Percentiles rank a stretch among this genome's conserved stretches.
phyloP scores from a whole-genome alignment of 352 stramenopile species.

The Phytophthora melonis region DNA sequence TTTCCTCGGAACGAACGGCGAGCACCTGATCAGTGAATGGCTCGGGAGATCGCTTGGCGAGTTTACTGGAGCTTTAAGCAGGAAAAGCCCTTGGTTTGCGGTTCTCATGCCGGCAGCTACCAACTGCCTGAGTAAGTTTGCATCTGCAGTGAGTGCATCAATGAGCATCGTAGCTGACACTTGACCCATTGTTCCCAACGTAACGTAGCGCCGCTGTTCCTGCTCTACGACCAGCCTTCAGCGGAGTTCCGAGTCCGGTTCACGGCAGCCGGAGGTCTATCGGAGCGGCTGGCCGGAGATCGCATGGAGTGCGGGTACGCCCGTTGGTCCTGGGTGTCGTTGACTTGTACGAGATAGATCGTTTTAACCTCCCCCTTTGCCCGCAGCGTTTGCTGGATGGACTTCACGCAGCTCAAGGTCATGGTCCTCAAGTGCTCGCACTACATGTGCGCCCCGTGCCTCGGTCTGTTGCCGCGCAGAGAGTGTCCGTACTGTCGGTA shows the following conservation, averaged over 20 bases:
- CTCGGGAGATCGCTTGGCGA: conserved; percentile 25
- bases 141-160: background rate
- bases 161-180: conserved; percentile 1
- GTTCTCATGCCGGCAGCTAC: conserved; percentile 23
- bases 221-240: conserved; percentile 27
- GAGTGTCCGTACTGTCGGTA: conserved; percentile 41
- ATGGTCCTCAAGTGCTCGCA: conserved; percentile 44
- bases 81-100: conserved; percentile 17
- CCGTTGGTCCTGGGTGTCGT: background rate
- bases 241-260: conserved; percentile 24
- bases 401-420: conserved; percentile 24
- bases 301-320: conserved; percentile 43
- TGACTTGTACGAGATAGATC: background rate
- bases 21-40: conserved; percentile 39
- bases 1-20: conserved; percentile 28
- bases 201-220: conserved; percentile 16
- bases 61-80: conserved; percentile 12
- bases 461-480: conserved; percentile 28
- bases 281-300: conserved; percentile 29
- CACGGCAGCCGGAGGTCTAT: conserved; percentile 2
- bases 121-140: conserved; percentile 15
- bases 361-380: background rate
- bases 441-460: conserved; percentile 40
- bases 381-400: conserved; percentile 37
- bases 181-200: background rate